These are phyloP conservation scores for Datisca glomerata DNA, from an alignment of 306 rosid species.

Conservation along the genomic window DNA sequence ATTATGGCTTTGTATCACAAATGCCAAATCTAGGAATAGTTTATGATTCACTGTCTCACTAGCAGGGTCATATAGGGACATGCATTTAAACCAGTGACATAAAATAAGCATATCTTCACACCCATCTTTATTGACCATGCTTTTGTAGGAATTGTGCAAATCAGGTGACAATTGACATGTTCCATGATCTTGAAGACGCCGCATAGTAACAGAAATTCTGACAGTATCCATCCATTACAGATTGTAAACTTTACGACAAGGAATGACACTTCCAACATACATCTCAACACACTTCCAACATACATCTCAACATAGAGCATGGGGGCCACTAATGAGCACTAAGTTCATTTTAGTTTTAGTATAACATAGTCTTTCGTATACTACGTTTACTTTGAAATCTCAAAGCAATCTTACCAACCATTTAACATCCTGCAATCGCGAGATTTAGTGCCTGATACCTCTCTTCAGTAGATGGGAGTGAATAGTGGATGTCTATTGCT, in stretches of 20 bases:
- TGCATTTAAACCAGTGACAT: neutral
- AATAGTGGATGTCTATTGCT: slow-evolving; percentile 77
- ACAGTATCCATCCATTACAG: slow-evolving; percentile 24
- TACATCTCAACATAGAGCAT: slow-evolving; percentile 52
- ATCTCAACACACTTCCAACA: slow-evolving; percentile 16
- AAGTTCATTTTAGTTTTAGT: no score
- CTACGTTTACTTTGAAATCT: slow-evolving; percentile 68
- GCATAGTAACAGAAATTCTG: slow-evolving; percentile 16
- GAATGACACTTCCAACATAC: slow-evolving; percentile 26
- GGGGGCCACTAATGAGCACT: slow-evolving; percentile 55
- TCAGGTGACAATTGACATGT: slow-evolving; percentile 27
- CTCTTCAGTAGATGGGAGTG: slow-evolving; percentile 83
- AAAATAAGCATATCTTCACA: slow-evolving; percentile 7
- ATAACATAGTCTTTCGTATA: slow-evolving; percentile 57
- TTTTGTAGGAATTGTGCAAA: slow-evolving; percentile 6
- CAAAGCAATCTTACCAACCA: slow-evolving; percentile 99
- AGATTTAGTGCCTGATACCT: slow-evolving; percentile 80
- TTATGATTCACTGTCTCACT: neutral
- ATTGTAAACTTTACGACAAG: slow-evolving; percentile 24
- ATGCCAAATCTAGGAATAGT: neutral
- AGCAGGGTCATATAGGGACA: neutral
- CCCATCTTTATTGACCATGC: slow-evolving; percentile 13
- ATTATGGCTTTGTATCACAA: no score
- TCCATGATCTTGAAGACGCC: slow-evolving; percentile 17
- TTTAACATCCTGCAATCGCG: slow-evolving; percentile 83